Evolutionary conservation across 2,329 filamentous ascomycete genomes (phyloP), one percentile per base, ranked within the genome.

Genomic region (Aspergillus glaucus): DNA sequence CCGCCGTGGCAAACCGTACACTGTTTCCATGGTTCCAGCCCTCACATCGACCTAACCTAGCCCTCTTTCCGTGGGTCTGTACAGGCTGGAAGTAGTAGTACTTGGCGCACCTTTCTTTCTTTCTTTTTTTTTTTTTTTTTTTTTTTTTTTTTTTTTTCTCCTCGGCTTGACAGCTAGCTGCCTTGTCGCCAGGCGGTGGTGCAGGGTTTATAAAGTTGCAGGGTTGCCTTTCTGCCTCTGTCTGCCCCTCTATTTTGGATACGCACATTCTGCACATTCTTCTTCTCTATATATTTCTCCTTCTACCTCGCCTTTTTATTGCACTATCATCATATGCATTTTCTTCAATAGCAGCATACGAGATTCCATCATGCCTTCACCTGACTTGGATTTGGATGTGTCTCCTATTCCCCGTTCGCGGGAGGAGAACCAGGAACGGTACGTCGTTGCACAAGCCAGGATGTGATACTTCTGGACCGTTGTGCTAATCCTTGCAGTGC

Each of bases 401-500:
- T 51, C 59, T 14, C 61, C 64, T 10, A 60, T 63, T 46, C 63
- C 63, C 49, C 64, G 67, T n/a, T 68, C 66, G 26, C 64, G 66
- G 53, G 67, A 70, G 57, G 71, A 74, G 59, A 74, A 74, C 49
- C 70, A 73, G 54, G 71, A 74, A 58, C 67, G 71, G 71, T 73
- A 60, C 36, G 62, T 14, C 32, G 22, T 41, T 26, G 26, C 26
- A 30, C 26, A 30, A 30, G 26, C 10, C 10, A 12, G 26, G 26
- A 30, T 30, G 9, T 30, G 26, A 30, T 4, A 30, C 10, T 12
- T 30, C 26, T 9, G 26, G 26, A 12, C 45, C 22, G 39, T 26
- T 17, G 12, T 19, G 36, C 26, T 46, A 45, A 51, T 28, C 50
- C 50, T n/a, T 4, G 17, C 60, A 86, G 91, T 62, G 91, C 91